Base-by-base conservation (phyloP, 371 early-diverging fungal genomes). In the Mortierella sp. region DNA sequence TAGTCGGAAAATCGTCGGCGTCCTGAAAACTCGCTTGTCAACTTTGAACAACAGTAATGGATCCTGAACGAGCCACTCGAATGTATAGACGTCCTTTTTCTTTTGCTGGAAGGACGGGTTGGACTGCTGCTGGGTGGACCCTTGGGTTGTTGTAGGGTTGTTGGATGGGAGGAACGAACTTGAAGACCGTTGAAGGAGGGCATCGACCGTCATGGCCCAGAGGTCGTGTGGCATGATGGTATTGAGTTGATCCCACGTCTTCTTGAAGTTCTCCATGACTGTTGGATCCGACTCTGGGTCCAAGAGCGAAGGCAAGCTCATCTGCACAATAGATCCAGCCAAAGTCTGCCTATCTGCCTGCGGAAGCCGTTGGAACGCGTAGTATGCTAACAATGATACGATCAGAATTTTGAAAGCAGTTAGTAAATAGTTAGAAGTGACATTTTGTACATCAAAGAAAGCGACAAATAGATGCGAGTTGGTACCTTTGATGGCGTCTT, bases 11-110 rank as follows among this genome's bases (percentile, higher is more conserved):
- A 90, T 39, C 13, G 73, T 73, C 14, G 86, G 86, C 1, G 89
- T 88, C 47, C 91, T 71, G 67, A 90, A 90, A 34, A 90, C 78
- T 13, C 89, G 86, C 1, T 73, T n/a, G 69, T 91, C 89, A 24
- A 88, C 86, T 53, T 88, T 85, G 73, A 91, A 91, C 11, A 90
- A 58, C 14, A 88, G 73, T 16, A 89, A 74, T n/a, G 90, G 89
- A 8, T 90, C 86, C 64, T 87, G 84, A n/a, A 90, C 86, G 2
- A 90, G 79, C 55, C 77, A 70, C 22, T 88, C 85, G 43, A 89
- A 81, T 0, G 84, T 87, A 48, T 87, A 87, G 0, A 47, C 68
- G 4, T 52, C 50, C 68, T 61, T 37, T 9, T 29, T 45, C 41
- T 40, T 50, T 29, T 68, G 44, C 29, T 61, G 71, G 41, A 26